Evolutionary conservation across 306 rosid species (phyloP).

Genomic region (Clitoria ternatea): DNA sequence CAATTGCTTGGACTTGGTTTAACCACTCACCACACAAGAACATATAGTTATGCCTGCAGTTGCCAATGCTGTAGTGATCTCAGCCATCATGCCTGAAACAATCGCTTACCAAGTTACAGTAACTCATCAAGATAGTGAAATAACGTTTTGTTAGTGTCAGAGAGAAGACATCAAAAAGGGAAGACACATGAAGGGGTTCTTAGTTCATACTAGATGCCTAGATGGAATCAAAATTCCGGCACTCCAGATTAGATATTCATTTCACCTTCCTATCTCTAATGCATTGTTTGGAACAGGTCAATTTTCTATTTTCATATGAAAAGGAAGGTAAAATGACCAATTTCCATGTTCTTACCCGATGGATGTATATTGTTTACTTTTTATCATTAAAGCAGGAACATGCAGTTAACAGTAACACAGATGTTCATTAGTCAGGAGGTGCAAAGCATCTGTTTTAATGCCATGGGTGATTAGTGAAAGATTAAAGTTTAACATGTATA

Average conservation of each 20-base stretch:
- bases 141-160: neutral
- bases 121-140: slow-evolving; percentile 14
- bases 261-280: neutral
- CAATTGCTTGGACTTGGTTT: slow-evolving; percentile 19
- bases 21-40: slow-evolving; percentile 92
- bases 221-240: neutral
- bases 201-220: too few relatives aligned
- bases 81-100: slow-evolving; percentile 89
- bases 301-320: too few relatives aligned
- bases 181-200: neutral
- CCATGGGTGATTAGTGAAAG: slow-evolving; percentile 3
- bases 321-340: too few relatives aligned
- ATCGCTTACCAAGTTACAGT: slow-evolving; percentile 21
- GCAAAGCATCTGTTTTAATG: slow-evolving; percentile 18
- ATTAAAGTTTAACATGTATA: neutral
- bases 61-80: slow-evolving; percentile 81
- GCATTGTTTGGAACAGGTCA: too few relatives aligned
- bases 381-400: neutral
- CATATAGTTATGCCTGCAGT: slow-evolving; percentile 71
- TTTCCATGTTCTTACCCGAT: neutral
- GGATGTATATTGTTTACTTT: slow-evolving; percentile 12
- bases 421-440: slow-evolving; percentile 5
- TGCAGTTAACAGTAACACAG: neutral
- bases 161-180: neutral
- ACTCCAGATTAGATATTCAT: neutral